Base-by-base conservation (phyloP, 768 basidiomycete genomes). In the Austroboletus festivus region DNA sequence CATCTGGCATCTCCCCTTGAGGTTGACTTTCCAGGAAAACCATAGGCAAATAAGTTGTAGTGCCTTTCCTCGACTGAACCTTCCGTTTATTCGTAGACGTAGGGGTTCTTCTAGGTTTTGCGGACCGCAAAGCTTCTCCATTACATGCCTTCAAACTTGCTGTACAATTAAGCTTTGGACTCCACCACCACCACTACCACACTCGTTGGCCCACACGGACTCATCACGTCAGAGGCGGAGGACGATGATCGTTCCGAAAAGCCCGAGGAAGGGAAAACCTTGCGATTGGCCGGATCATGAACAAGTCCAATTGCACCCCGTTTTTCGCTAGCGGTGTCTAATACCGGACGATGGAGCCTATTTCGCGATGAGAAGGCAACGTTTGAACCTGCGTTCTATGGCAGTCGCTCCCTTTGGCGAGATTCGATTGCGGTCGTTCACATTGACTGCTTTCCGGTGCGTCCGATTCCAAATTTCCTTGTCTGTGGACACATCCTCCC, bases 281-380 rank as follows among this genome's bases (percentile, higher is more conserved):
- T 16, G 15, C 23, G 12, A 33, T n/a, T 56, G 62, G 59, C 48
- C 61, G 62, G 61, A 62, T 54, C 61, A 58, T 54, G 24, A 2
- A 8, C 22, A 44, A 8, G 15, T 9, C 46, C 8, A 5, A 21
- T 38, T 44, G 37, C 44, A 40, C 41, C 30, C 45, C 38, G 22
- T n/a, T 16, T 15, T 38, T 38, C 35, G 38, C 46, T 38, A 18
- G 34, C 28, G n/a, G 15, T 13, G 9, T 22, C 34, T 9, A 37
- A 31, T 9, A 31, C 34, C 44, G 16, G 24, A 35, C n/a, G 39
- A 43, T 20, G 3, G 28, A 22, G 26, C 35, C 2, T n/a, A 38
- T 42, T 43, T 38, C 42, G 38, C 46, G 33, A 52, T 20, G 7
- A 46, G 46, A 56, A 59, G 50, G 31, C 33, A 16, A 7, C 38